Conservation (phyloP, 2,329 filamentous ascomycete genomes). For the Penicillium crustosum region DNA sequence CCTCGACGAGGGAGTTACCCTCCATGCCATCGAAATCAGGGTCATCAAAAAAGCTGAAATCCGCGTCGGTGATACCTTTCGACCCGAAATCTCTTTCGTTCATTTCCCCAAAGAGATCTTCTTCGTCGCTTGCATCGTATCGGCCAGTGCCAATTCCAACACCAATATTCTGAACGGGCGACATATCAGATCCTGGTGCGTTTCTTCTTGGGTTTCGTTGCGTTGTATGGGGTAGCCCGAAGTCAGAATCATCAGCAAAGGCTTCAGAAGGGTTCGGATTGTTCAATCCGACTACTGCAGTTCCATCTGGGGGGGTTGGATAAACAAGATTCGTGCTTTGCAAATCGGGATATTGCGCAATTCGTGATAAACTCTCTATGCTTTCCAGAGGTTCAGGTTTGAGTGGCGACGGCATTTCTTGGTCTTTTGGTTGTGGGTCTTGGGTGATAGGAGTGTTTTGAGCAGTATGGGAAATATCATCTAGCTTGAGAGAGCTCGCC, state of each 20-base stretch:
- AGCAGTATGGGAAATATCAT: constrained; percentile 20
- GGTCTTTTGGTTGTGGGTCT: constrained; percentile 26
- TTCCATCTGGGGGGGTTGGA: constrained; percentile 55
- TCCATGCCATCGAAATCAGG: constrained; percentile 40
- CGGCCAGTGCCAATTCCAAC: constrained; percentile 39
- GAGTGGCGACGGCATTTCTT: constrained; percentile 24
- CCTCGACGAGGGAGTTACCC: constrained; percentile 14
- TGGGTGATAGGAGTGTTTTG: constrained; percentile 20
- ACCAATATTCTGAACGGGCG: constrained; percentile 16
- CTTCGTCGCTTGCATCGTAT: constrained; percentile 47
- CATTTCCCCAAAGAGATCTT: constrained; percentile 61
- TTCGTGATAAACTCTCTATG: constrained; percentile 41
- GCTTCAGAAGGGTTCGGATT: constrained; percentile 31
- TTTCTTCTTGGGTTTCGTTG: constrained; percentile 21
- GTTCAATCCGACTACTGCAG: constrained; percentile 34
- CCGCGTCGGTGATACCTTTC: constrained; percentile 60
- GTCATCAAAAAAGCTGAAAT: constrained; percentile 66
- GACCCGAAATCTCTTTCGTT: constrained; percentile 54
- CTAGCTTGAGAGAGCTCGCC: constrained; percentile 24
- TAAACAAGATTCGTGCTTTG: constrained; percentile 49
- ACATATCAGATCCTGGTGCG: constrained; percentile 18
- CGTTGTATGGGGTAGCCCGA: constrained; percentile 20
- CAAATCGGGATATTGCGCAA: constrained; percentile 42
- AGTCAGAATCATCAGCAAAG: constrained; percentile 32
- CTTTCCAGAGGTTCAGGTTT: constrained; percentile 30